Evolutionary conservation across 2,329 filamentous ascomycete species (phyloP), one percentile per base, ranked within the genome.

Genomic region (Sporothrix humicola): DNA sequence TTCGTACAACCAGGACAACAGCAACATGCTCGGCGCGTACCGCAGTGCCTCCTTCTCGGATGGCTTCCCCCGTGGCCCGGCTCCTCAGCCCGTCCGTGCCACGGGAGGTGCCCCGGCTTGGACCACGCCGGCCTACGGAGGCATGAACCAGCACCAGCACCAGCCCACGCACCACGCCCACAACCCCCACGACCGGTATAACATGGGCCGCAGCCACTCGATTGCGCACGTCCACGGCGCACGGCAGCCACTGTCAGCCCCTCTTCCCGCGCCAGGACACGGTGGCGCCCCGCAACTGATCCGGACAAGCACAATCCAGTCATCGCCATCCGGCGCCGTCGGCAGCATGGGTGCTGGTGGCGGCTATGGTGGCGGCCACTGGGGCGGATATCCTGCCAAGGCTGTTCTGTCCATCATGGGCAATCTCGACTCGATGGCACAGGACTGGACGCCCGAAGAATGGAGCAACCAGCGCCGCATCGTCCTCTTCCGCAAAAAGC

Each of bases 391-490:
- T 79, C 91, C 93, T 17, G 89, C 90, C 79, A 98, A 97, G 83
- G 96, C 95, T 0, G 85, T 92, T 20, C 85, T 98, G 44, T 94
- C 96, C 79, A 92, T 98, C 74, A 89, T 92, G 72, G 95, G 95
- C 23, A 93, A 98, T 78, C 87, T 99, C 66, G 90, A 94, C 70
- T 84, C 86, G 8, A 98, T 98, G 95, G 90, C 90, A 0, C 88
- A 92, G 75, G 88, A 90, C 75, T 99, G 96, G 96, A 91, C 89
- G 0, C 83, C 87, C 42, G 94, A 97, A 76, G 96, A 99, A 81
- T 91, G 90, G 83, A 88, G 91, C 52, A 90, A 90, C 71, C 92
- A 93, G 78, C 88, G 96, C 65, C 89, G 96, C 50, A 91, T 99
- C 52, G 95, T 99, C 20, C 89, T 95, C 78, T 99, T 99, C 84